Base-by-base conservation (phyloP, 2,329 filamentous ascomycete genomes). In the Fonsecaea monophora region DNA sequence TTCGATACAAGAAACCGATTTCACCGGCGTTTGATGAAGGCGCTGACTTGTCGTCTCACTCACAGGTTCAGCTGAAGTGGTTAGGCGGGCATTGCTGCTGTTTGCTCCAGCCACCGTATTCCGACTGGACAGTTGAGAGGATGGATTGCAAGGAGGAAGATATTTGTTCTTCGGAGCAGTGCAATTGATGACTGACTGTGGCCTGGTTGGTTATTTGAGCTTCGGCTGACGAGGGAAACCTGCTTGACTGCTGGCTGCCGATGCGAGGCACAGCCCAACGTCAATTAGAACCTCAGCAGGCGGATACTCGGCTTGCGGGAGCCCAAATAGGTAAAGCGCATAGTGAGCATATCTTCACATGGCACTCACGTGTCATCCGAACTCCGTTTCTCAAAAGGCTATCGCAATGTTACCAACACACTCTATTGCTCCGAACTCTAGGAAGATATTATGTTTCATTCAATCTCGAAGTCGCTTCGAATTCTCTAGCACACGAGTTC, bases 401-500 rank as follows among this genome's bases (percentile, higher is more conserved):
- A 25, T 25, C 25, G 25, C 25, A 25, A 25, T 25, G 25, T 25
- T 25, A 25, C 25, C 25, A 25, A 25, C 35, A 13, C 40, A n/a
- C 40, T 21, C 45, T 9, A 18, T 25, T 50, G 21, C 45, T 25
- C 6, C 42, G n/a, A 18, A 7, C 42, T 18, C 25, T 25, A 3
- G 21, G 18, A 50, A 10, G n/a, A 4, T 6, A n/a, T 1, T 25
- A 25, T 25, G 13, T 15, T 56, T 15, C 15, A 2, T 42, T 7
- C 35, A n/a, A 4, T 10, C 3, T 10, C 9, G 7, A 8, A 42
- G 5, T 12, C 2, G 25, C 18, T 13, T 8, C 42, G 2, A 45
- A 3, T 13, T 13, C 21, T 8, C 64, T 56, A 72, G 37, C 65
- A 70, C 5, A 76, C 72, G 74, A 76, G 60, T 64, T 83, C 78